phyloP scores from a whole-genome alignment of 179 eudicot genomes.

The Patellifolia procumbens region DNA sequence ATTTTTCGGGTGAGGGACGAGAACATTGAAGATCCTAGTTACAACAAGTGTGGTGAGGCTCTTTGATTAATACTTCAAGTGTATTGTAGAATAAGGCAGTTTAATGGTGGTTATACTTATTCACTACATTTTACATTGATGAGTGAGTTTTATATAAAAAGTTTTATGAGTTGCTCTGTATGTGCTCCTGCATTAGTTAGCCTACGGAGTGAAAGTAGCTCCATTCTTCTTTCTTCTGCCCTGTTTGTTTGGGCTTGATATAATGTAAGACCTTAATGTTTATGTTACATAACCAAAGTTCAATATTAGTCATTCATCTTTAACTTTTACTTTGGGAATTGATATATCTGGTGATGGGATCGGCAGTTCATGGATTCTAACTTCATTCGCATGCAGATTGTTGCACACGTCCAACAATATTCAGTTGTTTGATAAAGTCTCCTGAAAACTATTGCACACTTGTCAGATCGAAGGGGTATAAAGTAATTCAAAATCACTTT shows the following conservation, averaged over 20 bases:
- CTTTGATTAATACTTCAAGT: neutral
- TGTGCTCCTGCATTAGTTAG: neutral
- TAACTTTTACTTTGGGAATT: neutral
- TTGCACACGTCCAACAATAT: too few relatives aligned
- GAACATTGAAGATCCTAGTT: neutral
- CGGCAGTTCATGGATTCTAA: too few relatives aligned
- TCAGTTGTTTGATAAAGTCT: too few relatives aligned
- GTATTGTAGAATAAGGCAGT: slow-evolving; percentile 1
- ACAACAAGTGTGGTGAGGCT: neutral
- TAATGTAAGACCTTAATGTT: slow-evolving; percentile 4
- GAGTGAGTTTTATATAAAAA: neutral
- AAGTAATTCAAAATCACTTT: too few relatives aligned
- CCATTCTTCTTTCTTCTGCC: slow-evolving; percentile 8
- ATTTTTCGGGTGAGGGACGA: neutral
- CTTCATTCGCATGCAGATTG: too few relatives aligned
- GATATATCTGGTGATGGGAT: neutral
- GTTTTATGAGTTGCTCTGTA: neutral
- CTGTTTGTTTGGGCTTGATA: neutral
- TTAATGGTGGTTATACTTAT: neutral
- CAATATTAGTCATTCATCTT: neutral
- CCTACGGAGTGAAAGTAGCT: neutral
- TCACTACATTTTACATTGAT: neutral
- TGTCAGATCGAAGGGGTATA: too few relatives aligned
- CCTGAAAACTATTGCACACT: too few relatives aligned
- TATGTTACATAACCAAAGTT: neutral